Evolutionary conservation across 2,329 filamentous ascomycete species (phyloP).

Genomic region (Verticillium nubilum): DNA sequence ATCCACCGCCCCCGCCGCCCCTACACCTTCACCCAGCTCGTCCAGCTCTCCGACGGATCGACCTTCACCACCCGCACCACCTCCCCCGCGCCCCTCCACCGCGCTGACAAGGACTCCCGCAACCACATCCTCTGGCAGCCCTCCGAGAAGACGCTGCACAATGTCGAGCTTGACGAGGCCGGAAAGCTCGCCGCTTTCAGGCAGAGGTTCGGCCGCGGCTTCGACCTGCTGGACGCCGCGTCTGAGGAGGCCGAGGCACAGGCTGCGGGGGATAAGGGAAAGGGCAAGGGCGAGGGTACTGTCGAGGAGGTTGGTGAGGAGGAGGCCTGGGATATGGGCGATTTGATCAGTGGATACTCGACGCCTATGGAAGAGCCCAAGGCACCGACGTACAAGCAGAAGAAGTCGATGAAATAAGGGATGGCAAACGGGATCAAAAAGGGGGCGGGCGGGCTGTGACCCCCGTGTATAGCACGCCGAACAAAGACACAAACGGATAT

Average conservation of each 20-base stretch:
- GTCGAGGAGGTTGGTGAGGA: slow-evolving; percentile 3
- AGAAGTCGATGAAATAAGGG: slow-evolving; percentile 23
- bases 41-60: slow-evolving; percentile 86
- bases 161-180: slow-evolving; percentile 92
- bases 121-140: slow-evolving; percentile 94
- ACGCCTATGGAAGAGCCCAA: slow-evolving; percentile 23
- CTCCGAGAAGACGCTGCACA: slow-evolving; percentile 69
- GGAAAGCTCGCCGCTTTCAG: slow-evolving; percentile 84
- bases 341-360: slow-evolving; percentile 47
- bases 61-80: slow-evolving; percentile 78
- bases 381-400: slow-evolving; percentile 27
- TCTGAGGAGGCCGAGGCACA: slow-evolving; percentile 21
- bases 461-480: background rate
- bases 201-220: slow-evolving; percentile 74
- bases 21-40: slow-evolving; percentile 95
- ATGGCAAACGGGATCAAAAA: background rate
- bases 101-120: slow-evolving; percentile 71
- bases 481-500: background rate
- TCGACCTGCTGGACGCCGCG: slow-evolving; percentile 53
- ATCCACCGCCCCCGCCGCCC: slow-evolving; percentile 84
- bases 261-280: slow-evolving; percentile 10
- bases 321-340: slow-evolving; percentile 31
- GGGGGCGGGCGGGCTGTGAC: background rate
- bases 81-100: slow-evolving; percentile 57
- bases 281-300: slow-evolving; percentile 3